Conservation (phyloP, 805 yeast genomes). For the Myxozyma melibiosi region DNA sequence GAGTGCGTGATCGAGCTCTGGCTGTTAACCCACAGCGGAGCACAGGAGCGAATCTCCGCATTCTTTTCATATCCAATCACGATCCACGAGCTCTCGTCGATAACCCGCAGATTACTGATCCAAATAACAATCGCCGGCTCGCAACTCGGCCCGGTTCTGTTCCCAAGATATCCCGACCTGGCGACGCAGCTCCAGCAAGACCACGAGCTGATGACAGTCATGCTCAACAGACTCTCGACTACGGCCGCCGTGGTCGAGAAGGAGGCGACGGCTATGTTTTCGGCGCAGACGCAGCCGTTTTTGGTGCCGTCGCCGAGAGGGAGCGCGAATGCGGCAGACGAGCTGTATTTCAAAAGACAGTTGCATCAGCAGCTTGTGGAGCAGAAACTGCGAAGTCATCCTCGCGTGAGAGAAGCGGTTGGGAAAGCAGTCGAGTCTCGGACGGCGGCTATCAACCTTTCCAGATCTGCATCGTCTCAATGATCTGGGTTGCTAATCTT, state of each 20-base stretch:
- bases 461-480: not conserved
- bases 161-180: conserved; percentile 4
- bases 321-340: conserved; percentile 1
- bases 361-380: conserved; percentile 25
- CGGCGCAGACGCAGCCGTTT: conserved; percentile 22
- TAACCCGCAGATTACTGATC: conserved; percentile 32
- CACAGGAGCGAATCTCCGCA: conserved; percentile 9
- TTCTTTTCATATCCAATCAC: conserved; percentile 30
- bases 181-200: conserved; percentile 1
- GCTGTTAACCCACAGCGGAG: conserved; percentile 35
- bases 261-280: conserved; percentile 10
- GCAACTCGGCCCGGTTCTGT: conserved; percentile 34
- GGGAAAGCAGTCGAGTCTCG: not conserved
- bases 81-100: conserved; percentile 26
- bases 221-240: not conserved
- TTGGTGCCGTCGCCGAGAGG: conserved; percentile 18
- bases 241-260: not conserved
- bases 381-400: conserved; percentile 8
- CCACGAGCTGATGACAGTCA: not conserved
- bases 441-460: not conserved
- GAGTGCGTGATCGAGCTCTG: conserved; percentile 34
- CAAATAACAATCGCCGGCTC: conserved; percentile 33
- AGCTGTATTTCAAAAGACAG: conserved; percentile 30
- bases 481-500: not conserved
- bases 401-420: conserved; percentile 18